phyloP scores from a whole-genome alignment of 1,284 basidiomycete genomes.

The Cerioporus squamosus region DNA sequence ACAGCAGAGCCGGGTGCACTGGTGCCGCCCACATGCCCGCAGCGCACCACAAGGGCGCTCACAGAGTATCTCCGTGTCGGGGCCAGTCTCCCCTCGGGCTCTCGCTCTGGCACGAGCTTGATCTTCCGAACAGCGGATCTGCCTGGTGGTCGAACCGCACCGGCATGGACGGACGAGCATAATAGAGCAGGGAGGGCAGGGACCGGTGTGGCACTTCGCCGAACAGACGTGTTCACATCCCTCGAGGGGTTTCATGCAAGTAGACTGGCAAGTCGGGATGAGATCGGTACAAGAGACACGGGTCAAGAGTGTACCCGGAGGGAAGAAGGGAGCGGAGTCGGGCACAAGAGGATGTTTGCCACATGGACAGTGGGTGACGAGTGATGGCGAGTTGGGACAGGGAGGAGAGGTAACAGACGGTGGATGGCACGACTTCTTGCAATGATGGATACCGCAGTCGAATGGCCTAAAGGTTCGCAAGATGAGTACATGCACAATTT shows the following conservation, averaged over 20 bases:
- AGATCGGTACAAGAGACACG: slow-evolving; percentile 72
- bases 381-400: slow-evolving; percentile 77
- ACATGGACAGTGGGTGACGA: slow-evolving; percentile 81
- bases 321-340: slow-evolving; percentile 35
- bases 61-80: slow-evolving; percentile 69
- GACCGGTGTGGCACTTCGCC: slow-evolving; percentile 57
- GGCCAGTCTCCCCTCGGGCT: slow-evolving; percentile 29
- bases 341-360: slow-evolving; percentile 65
- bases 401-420: slow-evolving; percentile 59
- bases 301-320: slow-evolving; percentile 38
- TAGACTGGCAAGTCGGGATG: slow-evolving; percentile 77
- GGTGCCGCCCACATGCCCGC: slow-evolving; percentile 81
- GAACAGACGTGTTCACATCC: slow-evolving; percentile 74
- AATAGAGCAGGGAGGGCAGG: slow-evolving; percentile 78
- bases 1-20: slow-evolving; percentile 84
- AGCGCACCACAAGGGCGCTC: slow-evolving; percentile 77
- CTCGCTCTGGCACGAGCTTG: slow-evolving; percentile 30
- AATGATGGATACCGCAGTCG: slow-evolving; percentile 78
- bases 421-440: slow-evolving; percentile 73
- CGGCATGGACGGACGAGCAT: slow-evolving; percentile 76
- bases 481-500: slow-evolving; percentile 2
- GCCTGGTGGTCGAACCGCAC: slow-evolving; percentile 71
- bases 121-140: slow-evolving; percentile 53
- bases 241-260: slow-evolving; percentile 68
- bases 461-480: slow-evolving; percentile 56